Conservation (phyloP, 371 early-diverging fungal genomes). For the Vairimorpha apis region DNA sequence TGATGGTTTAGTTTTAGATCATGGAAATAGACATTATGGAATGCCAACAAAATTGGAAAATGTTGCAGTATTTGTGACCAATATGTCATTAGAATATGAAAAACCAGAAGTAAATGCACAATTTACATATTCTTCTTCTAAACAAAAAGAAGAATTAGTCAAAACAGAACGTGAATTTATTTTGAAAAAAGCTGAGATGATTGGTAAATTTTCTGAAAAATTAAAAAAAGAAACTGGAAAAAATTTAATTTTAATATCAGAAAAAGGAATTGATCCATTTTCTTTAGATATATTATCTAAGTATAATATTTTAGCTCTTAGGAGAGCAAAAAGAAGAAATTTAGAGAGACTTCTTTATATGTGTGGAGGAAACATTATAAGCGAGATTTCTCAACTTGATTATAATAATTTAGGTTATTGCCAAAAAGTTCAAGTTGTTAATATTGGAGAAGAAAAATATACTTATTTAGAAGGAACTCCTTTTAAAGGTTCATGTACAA, state of each 20-base stretch:
- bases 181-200: conserved; percentile 78
- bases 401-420: conserved; percentile 81
- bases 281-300: conserved; percentile 91
- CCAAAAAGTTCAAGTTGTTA: conserved; percentile 85
- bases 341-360: conserved; percentile 95
- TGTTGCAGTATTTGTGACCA: conserved; percentile 83
- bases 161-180: conserved; percentile 92
- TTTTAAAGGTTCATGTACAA: conserved; percentile 72
- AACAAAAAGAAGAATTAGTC: conserved; percentile 92
- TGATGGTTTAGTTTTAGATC: conserved; percentile 94
- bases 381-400: conserved; percentile 85
- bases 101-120: conserved; percentile 99
- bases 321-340: conserved; percentile 97
- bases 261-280: conserved; percentile 97
- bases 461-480: conserved; percentile 94
- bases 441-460: conserved; percentile 93
- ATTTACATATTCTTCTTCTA: conserved; percentile 92
- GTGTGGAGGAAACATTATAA: conserved; percentile 91
- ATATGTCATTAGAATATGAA: conserved; percentile 98
- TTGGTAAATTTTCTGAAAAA: conserved; percentile 72
- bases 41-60: conserved; percentile 93
- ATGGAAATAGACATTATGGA: conserved; percentile 95
- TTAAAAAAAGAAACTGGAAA: conserved; percentile 75
- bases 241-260: conserved; percentile 90
- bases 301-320: conserved; percentile 87